phyloP scores from a whole-genome alignment of 1,284 basidiomycete species.

The Heterobasidion irregulare region DNA sequence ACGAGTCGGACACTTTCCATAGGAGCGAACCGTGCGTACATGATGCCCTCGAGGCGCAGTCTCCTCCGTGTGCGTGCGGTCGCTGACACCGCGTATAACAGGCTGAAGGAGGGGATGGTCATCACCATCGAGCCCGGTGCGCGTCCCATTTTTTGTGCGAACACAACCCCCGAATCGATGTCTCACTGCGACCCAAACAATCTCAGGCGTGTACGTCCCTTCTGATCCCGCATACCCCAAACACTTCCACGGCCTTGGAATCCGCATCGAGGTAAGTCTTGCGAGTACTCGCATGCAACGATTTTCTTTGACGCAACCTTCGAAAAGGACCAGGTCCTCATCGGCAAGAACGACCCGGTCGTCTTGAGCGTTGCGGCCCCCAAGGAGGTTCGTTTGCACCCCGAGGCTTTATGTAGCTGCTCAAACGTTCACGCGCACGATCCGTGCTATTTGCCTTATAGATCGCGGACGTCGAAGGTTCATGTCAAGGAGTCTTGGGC shows the following conservation, averaged over 20 bases:
- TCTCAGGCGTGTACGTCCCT: slow-evolving; percentile 75
- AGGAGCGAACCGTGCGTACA: slow-evolving; percentile 28
- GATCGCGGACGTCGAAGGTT: slow-evolving; percentile 81
- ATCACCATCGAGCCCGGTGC: slow-evolving; percentile 78
- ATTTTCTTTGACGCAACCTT: background rate
- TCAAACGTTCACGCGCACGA: background rate
- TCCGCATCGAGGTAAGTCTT: slow-evolving; percentile 62
- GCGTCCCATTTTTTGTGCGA: slow-evolving; percentile 1
- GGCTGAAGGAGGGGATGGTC: slow-evolving; percentile 76
- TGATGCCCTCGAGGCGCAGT: too few relatives aligned
- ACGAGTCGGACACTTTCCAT: slow-evolving; percentile 59
- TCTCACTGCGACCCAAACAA: background rate
- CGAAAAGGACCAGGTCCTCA: slow-evolving; percentile 69
- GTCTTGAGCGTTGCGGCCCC: slow-evolving; percentile 77
- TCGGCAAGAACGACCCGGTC: slow-evolving; percentile 58
- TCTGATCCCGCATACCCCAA: slow-evolving; percentile 69
- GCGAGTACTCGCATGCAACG: too few relatives aligned
- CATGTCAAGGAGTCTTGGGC: slow-evolving; percentile 73
- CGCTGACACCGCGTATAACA: slow-evolving; percentile 11
- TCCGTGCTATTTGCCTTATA: slow-evolving; percentile 16
- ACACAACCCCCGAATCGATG: background rate
- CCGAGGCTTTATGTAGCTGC: background rate
- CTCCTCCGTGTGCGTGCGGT: background rate
- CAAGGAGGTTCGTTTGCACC: slow-evolving; percentile 59
- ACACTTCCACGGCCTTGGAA: slow-evolving; percentile 82